These are phyloP conservation scores for Paspalum vaginatum DNA, from an alignment of 176 grass and related monocot genomes.

Conservation along the genomic window DNA sequence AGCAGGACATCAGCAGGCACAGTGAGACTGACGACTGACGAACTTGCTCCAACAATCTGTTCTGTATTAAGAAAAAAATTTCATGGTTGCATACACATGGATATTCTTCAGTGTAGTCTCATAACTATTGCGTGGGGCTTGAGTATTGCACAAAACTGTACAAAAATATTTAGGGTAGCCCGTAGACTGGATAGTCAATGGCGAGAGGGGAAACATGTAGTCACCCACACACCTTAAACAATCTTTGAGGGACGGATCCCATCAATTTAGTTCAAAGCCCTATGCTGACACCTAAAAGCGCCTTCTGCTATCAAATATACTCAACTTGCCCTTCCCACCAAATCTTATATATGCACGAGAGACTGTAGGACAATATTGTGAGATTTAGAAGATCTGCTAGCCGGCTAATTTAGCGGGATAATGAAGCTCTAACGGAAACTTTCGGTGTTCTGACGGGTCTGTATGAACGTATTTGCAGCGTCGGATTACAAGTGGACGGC, in stretches of 20 bases:
- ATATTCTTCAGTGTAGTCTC: not conserved
- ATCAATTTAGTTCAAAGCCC: not conserved
- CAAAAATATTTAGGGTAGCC: not conserved
- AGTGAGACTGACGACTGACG: not conserved
- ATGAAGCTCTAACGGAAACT: slow-evolving; percentile 11
- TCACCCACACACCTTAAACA: not conserved
- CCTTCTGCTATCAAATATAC: too few relatives aligned
- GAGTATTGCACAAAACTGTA: not conserved
- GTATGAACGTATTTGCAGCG: not conserved
- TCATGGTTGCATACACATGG: slow-evolving; percentile 27
- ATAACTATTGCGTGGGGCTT: not conserved
- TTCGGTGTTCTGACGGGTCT: not conserved
- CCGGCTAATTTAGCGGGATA: slow-evolving; percentile 14
- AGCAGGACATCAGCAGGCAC: not conserved
- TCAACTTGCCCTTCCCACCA: not conserved
- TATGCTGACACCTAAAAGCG: slow-evolving; percentile 1
- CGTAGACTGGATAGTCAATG: slow-evolving; percentile 7
- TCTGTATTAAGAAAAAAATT: not conserved
- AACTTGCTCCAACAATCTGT: slow-evolving; percentile 19
- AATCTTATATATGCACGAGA: not conserved
- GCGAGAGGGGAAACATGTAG: not conserved
- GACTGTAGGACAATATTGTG: not conserved
- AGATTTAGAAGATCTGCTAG: slow-evolving; percentile 31
- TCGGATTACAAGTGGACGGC: not conserved
- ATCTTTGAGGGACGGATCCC: not conserved